Evolutionary conservation across 495 filamentous ascomycete genomes (phyloP).

Genomic region (Penicillium bovifimosum): DNA sequence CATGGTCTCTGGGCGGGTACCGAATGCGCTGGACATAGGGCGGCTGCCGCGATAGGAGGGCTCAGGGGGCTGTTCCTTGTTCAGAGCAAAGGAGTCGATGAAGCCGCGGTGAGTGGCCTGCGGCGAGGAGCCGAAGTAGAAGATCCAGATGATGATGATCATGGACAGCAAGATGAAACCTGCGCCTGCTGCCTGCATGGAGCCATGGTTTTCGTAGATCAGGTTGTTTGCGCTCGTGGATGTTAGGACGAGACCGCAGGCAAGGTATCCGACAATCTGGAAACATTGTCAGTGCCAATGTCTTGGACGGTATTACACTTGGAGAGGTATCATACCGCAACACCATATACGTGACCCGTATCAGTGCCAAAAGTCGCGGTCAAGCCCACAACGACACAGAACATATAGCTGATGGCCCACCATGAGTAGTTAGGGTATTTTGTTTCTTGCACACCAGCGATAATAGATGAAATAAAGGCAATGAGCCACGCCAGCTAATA

Average conservation of each 20-base stretch:
- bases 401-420: slow-evolving; percentile 83
- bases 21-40: slow-evolving; percentile 44
- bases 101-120: slow-evolving; percentile 83
- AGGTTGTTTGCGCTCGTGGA: slow-evolving; percentile 77
- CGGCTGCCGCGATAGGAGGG: slow-evolving; percentile 58
- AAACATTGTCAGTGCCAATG: slow-evolving; percentile 11
- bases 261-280: slow-evolving; percentile 78
- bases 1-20: slow-evolving; percentile 72
- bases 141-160: slow-evolving; percentile 94
- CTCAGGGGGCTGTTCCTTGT: slow-evolving; percentile 64
- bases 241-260: slow-evolving; percentile 73
- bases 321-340: slow-evolving; percentile 57
- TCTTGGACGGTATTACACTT: not conserved
- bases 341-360: slow-evolving; percentile 76
- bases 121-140: slow-evolving; percentile 93
- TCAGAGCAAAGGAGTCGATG: slow-evolving; percentile 90
- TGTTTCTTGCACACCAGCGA: slow-evolving; percentile 53
- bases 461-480: slow-evolving; percentile 76
- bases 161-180: slow-evolving; percentile 95
- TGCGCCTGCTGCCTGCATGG: slow-evolving; percentile 81
- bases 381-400: slow-evolving; percentile 75
- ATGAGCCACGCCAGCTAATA: slow-evolving; percentile 89
- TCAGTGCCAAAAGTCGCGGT: slow-evolving; percentile 76
- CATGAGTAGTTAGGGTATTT: slow-evolving; percentile 79
- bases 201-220: slow-evolving; percentile 62